Evolutionary conservation across 2,329 filamentous ascomycete genomes (phyloP).

Genomic region (Pseudogymnoascus sp.): DNA sequence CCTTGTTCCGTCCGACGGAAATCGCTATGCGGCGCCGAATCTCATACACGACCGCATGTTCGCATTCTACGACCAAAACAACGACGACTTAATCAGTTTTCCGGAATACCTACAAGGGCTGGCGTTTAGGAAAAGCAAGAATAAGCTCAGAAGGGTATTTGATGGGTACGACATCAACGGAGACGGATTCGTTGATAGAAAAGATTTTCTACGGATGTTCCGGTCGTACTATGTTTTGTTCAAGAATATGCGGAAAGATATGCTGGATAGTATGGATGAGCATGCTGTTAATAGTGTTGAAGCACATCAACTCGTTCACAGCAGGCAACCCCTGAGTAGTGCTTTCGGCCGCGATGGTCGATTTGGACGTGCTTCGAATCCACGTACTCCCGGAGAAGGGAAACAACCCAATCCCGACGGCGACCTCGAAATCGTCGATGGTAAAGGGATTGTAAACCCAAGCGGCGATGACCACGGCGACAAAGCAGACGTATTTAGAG

Average conservation of each 20-base stretch:
- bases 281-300: conserved; percentile 70
- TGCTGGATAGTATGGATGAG: conserved; percentile 70
- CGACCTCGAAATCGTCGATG: conserved; percentile 57
- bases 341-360: conserved; percentile 66
- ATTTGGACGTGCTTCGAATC: conserved; percentile 56
- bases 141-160: conserved; percentile 69
- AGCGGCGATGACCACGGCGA: conserved; percentile 46
- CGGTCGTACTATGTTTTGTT: conserved; percentile 86
- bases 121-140: conserved; percentile 60
- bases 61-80: conserved; percentile 88
- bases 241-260: conserved; percentile 81
- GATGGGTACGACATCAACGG: conserved; percentile 85
- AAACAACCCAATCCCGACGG: conserved; percentile 59
- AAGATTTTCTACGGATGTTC: conserved; percentile 87
- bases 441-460: conserved; percentile 51
- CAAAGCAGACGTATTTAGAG: background rate
- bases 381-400: conserved; percentile 50
- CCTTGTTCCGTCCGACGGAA: conserved; percentile 78
- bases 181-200: conserved; percentile 77
- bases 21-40: conserved; percentile 71
- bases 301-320: conserved; percentile 67
- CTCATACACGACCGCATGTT: conserved; percentile 96
- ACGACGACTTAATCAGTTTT: conserved; percentile 84
- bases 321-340: conserved; percentile 68
- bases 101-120: conserved; percentile 84